phyloP scores from a whole-genome alignment of 345 rosid genomes.

The Salix udensis region DNA sequence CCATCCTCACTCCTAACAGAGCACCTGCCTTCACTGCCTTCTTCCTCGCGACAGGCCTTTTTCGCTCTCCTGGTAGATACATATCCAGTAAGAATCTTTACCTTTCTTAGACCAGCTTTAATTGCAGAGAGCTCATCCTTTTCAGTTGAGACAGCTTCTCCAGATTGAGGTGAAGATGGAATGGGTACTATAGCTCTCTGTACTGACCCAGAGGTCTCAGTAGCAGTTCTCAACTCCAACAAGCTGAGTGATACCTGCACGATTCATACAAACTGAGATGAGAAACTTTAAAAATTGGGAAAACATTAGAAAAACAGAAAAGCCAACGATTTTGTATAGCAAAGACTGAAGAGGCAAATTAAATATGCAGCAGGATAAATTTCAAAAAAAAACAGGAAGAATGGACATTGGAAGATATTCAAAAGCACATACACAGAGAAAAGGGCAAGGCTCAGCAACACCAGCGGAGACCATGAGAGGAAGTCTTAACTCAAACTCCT shows the following conservation, averaged over 20 bases:
- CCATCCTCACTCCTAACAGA: conserved; percentile 70
- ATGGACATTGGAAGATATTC: not conserved
- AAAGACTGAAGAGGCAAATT: not conserved
- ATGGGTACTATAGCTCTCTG: conserved; percentile 57
- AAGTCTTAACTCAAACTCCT: conserved; percentile 55
- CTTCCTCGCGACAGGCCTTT: conserved; percentile 65
- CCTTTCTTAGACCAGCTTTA: conserved; percentile 84
- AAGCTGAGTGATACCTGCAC: conserved; percentile 68
- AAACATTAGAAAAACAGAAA: not conserved
- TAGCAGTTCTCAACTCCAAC: conserved; percentile 66
- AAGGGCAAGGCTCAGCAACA: conserved; percentile 27
- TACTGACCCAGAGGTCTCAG: conserved; percentile 44
- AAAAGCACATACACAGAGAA: conserved; percentile 47
- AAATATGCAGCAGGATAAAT: not conserved
- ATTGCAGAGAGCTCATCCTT: conserved; percentile 76
- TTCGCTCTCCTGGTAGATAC: conserved; percentile 63
- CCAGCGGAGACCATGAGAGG: conserved; percentile 44
- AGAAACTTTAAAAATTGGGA: not conserved
- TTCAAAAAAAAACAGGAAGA: conserved; percentile 2
- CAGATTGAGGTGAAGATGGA: conserved; percentile 45
- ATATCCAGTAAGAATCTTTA: conserved; percentile 68
- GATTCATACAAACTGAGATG: conserved; percentile 1
- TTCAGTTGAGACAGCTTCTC: conserved; percentile 45
- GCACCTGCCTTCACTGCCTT: conserved; percentile 60
- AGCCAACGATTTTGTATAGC: not conserved